phyloP scores from a whole-genome alignment of 129 eudicot genomes.

The Centella asiatica region DNA sequence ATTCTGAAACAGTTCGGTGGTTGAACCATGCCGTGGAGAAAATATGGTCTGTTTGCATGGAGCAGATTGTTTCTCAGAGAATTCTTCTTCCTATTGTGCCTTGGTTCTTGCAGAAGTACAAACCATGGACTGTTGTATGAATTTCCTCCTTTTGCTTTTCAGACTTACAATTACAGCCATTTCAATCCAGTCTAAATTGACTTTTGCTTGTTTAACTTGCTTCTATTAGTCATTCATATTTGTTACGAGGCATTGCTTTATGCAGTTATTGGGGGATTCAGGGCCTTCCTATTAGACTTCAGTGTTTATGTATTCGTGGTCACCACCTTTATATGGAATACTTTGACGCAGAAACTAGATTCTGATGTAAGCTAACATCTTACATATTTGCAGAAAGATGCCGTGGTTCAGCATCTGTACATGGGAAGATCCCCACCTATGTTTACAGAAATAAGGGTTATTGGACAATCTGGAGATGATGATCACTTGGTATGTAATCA shows the following conservation, averaged over 20 bases:
- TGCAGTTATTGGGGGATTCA: not conserved
- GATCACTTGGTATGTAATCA: constrained; percentile 75
- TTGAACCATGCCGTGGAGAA: constrained; percentile 75
- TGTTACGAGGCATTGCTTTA: not conserved
- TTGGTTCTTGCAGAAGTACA: constrained; percentile 93
- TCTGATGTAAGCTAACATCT: constrained; percentile 17
- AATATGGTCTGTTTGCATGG: constrained; percentile 91
- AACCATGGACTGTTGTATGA: constrained; percentile 94
- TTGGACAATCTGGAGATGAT: constrained; percentile 57
- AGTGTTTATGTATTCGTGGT: not conserved
- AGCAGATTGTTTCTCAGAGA: constrained; percentile 70
- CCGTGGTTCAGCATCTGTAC: constrained; percentile 60
- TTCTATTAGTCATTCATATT: not conserved
- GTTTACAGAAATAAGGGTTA: constrained; percentile 91
- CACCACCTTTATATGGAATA: not conserved
- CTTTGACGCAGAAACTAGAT: too few relatives aligned
- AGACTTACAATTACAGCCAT: constrained; percentile 29
- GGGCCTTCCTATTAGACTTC: not conserved
- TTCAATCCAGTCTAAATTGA: not conserved
- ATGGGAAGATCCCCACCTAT: constrained; percentile 89
- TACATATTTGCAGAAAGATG: constrained; percentile 43
- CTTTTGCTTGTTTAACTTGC: constrained; percentile 9
- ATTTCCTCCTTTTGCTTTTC: constrained; percentile 5
- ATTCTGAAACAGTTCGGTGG: constrained; percentile 90
- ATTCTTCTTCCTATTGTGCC: constrained; percentile 81